phyloP scores from a whole-genome alignment of 2,329 filamentous ascomycete species.

The Fusarium nodosum region DNA sequence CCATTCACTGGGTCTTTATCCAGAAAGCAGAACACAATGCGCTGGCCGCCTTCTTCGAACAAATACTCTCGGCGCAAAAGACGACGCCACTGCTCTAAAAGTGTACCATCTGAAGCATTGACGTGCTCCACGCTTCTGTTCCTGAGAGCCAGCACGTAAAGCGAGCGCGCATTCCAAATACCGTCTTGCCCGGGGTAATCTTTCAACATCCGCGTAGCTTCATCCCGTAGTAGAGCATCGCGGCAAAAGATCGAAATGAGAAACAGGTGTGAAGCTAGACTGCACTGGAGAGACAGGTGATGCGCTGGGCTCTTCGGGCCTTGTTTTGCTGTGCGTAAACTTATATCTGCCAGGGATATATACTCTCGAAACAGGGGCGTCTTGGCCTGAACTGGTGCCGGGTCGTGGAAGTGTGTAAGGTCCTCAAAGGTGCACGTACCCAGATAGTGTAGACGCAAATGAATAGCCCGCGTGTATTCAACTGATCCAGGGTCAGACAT shows the following conservation, averaged over 20 bases:
- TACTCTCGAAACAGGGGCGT: constrained; percentile 53
- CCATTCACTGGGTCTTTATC: constrained; percentile 41
- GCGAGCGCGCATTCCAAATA: constrained; percentile 49
- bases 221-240: constrained; percentile 52
- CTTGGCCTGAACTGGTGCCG: constrained; percentile 37
- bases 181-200: constrained; percentile 55
- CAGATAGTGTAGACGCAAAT: constrained; percentile 52
- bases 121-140: constrained; percentile 49
- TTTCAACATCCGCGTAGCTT: constrained; percentile 51
- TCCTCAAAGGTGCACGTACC: constrained; percentile 50
- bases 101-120: constrained; percentile 50
- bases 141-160: constrained; percentile 49
- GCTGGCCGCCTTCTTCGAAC: constrained; percentile 54
- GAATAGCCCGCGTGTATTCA: constrained; percentile 51
- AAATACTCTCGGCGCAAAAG: constrained; percentile 53
- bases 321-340: constrained; percentile 30
- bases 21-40: constrained; percentile 51
- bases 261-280: constrained; percentile 46
- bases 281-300: constrained; percentile 49
- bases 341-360: constrained; percentile 51
- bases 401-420: constrained; percentile 45
- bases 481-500: constrained; percentile 47
- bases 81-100: constrained; percentile 51
- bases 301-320: constrained; percentile 38
- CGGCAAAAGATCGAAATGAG: constrained; percentile 50